These are phyloP conservation scores for Rutstroemia sp. DNA, from an alignment of 2,329 filamentous ascomycete genomes.

Conservation along the genomic window DNA sequence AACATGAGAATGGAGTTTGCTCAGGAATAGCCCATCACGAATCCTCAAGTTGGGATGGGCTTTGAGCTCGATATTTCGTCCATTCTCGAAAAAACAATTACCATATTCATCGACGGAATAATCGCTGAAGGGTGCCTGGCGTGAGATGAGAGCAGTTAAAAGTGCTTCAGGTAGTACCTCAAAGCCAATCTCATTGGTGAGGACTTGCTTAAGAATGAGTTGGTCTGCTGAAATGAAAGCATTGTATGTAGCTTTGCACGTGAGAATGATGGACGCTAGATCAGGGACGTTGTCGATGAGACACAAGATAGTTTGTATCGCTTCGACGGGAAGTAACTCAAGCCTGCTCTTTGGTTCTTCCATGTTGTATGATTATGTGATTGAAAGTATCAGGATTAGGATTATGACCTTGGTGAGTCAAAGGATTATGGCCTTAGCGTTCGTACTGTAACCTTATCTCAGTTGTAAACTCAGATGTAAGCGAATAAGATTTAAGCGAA, in stretches of 20 bases:
- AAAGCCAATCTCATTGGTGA: conserved; percentile 4
- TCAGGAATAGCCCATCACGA: not conserved
- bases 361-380: not conserved
- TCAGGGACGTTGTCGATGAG: not conserved
- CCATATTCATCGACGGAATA: not conserved
- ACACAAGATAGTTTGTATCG: conserved; percentile 1
- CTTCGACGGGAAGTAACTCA: conserved; percentile 4
- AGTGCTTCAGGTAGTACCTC: conserved; percentile 10
- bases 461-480: no score
- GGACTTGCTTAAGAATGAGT: conserved; percentile 3
- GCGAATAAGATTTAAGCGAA: no score
- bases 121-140: not conserved
- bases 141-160: not conserved
- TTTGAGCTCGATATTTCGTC: not conserved
- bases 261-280: not conserved
- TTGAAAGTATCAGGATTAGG: not conserved
- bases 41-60: not conserved
- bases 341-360: not conserved
- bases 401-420: not conserved
- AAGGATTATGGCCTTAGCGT: not conserved
- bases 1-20: conserved; percentile 7
- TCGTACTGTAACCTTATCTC: no score
- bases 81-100: not conserved
- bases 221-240: conserved; percentile 4
- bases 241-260: conserved; percentile 2